phyloP scores from a whole-genome alignment of 768 basidiomycete species.

The Lyophyllum decastes region DNA sequence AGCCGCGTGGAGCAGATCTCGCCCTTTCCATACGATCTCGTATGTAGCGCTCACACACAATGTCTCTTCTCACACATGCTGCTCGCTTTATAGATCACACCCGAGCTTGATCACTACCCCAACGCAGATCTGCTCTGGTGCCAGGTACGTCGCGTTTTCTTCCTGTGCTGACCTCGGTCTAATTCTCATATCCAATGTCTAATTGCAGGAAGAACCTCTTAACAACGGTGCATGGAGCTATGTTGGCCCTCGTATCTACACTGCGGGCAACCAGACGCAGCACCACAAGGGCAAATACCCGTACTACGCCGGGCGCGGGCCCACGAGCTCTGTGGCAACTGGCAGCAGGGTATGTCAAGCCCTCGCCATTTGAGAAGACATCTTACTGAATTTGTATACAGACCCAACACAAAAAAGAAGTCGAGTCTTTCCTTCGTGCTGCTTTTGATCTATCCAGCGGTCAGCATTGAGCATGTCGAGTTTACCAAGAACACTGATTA shows the following conservation, averaged over 20 bases:
- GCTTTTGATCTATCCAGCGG: constrained; percentile 48
- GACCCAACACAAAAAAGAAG: constrained; percentile 89
- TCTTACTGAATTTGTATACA: constrained; percentile 31
- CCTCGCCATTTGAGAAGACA: background rate
- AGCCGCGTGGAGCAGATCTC: constrained; percentile 94
- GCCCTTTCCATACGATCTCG: constrained; percentile 96
- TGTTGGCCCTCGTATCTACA: constrained; percentile 89
- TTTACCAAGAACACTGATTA: background rate
- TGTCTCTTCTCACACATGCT: background rate
- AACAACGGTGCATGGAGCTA: constrained; percentile 99
- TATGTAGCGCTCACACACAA: constrained; percentile 34
- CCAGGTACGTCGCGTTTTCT: constrained; percentile 52
- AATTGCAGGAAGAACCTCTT: constrained; percentile 80
- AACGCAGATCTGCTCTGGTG: constrained; percentile 94
- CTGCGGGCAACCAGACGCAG: constrained; percentile 87
- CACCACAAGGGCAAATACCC: constrained; percentile 93
- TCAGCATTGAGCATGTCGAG: background rate
- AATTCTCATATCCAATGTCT: background rate
- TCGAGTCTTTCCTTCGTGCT: constrained; percentile 67
- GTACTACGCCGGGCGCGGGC: constrained; percentile 88
- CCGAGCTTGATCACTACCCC: constrained; percentile 95
- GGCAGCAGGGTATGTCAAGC: constrained; percentile 73
- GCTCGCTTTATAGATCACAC: constrained; percentile 61
- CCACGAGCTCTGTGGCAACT: constrained; percentile 89
- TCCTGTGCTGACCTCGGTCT: background rate